A percentile compares a stretch with the other conserved stretches of the same genome.
These are phyloP conservation scores for Kregervanrija fluxuum DNA, from an alignment of 805 yeast genomes.

Conservation along the genomic window DNA sequence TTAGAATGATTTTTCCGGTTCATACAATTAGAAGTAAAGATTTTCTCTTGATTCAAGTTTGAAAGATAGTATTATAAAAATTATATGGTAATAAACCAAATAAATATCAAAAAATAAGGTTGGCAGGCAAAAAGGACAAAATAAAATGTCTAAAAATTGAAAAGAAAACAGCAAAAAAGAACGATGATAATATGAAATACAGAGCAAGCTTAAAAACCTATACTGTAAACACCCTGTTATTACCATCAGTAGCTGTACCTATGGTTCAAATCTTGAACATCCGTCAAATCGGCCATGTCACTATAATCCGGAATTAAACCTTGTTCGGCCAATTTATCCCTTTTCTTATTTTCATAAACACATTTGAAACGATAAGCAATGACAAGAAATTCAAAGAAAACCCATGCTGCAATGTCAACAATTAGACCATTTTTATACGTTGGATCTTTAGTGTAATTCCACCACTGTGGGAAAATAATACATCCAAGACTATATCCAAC, in stretches of 20 bases:
- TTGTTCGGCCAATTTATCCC: slow-evolving; percentile 12
- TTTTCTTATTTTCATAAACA: slow-evolving; percentile 19
- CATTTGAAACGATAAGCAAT: slow-evolving; percentile 21
- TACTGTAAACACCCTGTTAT: too few species aligned
- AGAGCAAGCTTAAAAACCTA: too few species aligned
- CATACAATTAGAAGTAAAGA: too few species aligned
- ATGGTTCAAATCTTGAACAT: slow-evolving; percentile 20
- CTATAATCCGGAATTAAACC: slow-evolving; percentile 15
- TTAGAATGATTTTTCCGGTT: too few species aligned
- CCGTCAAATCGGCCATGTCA: slow-evolving; percentile 20
- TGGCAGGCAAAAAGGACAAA: too few species aligned
- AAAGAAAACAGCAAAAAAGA: too few species aligned
- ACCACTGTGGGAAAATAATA: slow-evolving; percentile 64
- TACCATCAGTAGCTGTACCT: slow-evolving; percentile 16
- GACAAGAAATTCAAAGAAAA: slow-evolving; percentile 10
- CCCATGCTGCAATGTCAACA: slow-evolving; percentile 42
- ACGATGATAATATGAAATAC: too few species aligned
- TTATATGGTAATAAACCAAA: too few species aligned
- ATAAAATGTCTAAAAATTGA: too few species aligned
- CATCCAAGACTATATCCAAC: slow-evolving; percentile 60
- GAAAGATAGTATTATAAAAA: too few species aligned
- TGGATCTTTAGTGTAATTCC: slow-evolving; percentile 49
- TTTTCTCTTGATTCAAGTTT: too few species aligned
- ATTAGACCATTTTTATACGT: slow-evolving; percentile 48
- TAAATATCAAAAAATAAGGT: too few species aligned